Percentiles rank a stretch among this genome's conserved stretches.
Conservation (phyloP, 177 flowering plant species). For the Telopea speciosissima region DNA sequence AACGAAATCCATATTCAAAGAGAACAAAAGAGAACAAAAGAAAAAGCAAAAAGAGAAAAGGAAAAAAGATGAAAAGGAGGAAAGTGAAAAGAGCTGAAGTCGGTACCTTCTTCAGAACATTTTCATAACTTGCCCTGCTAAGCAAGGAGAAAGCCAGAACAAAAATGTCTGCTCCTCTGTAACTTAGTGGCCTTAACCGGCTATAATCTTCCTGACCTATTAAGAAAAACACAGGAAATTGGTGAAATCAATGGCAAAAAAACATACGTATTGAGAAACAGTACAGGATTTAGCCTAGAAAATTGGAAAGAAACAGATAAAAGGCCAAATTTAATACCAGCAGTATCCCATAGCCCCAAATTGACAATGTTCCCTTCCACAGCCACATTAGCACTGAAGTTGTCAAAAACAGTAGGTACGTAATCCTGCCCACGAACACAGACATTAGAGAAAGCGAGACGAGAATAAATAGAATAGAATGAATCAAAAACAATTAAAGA, state of each 20-base stretch:
- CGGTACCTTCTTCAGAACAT: conserved; percentile 1
- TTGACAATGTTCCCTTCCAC: conserved; percentile 93
- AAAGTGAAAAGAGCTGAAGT: neutral
- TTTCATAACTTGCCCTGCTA: conserved; percentile 1
- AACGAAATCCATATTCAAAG: neutral
- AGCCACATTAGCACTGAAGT: conserved; percentile 95
- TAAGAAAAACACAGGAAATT: neutral
- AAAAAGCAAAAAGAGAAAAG: no score
- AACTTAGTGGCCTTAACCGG: conserved; percentile 59
- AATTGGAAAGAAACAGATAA: neutral
- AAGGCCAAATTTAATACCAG: conserved; percentile 41
- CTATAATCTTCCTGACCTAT: conserved; percentile 98
- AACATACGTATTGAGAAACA: neutral
- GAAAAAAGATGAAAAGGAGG: neutral
- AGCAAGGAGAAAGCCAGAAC: conserved; percentile 4
- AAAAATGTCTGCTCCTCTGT: conserved; percentile 2
- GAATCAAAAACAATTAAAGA: neutral
- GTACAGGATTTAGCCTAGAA: neutral
- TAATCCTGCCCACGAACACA: conserved; percentile 55
- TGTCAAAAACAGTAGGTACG: conserved; percentile 93
- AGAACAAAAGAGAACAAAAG: neutral
- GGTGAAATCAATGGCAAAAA: neutral
- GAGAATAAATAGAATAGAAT: neutral
- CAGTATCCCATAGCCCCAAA: conserved; percentile 97
- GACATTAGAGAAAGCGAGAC: neutral